Evolutionary conservation across 1,284 basidiomycete species (phyloP).

Genomic region (Omphalotus olearius): DNA sequence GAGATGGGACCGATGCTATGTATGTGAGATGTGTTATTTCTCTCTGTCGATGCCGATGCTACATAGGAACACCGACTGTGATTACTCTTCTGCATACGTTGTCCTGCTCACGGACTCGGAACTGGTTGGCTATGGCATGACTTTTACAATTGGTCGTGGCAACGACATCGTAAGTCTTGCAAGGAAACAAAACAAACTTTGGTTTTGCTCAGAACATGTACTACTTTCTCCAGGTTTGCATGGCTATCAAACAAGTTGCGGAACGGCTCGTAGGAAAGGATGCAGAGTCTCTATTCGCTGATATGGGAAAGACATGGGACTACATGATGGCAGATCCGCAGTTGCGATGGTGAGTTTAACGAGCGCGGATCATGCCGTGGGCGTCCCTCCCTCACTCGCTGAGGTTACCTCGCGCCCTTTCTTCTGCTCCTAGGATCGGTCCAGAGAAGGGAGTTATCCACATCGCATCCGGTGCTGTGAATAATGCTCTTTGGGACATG

Average conservation of each 20-base stretch:
- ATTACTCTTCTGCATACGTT: constrained; percentile 93
- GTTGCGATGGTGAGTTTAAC: constrained; percentile 69
- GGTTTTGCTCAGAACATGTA: neutral
- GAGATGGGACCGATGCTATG: constrained; percentile 90
- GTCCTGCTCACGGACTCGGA: constrained; percentile 69
- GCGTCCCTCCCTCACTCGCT: constrained; percentile 1
- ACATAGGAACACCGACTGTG: constrained; percentile 85
- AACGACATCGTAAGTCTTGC: constrained; percentile 75
- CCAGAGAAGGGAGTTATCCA: constrained; percentile 88
- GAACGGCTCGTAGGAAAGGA: constrained; percentile 82
- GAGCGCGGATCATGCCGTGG: neutral
- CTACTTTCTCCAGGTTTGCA: constrained; percentile 54
- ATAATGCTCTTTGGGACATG: constrained; percentile 83
- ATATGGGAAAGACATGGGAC: constrained; percentile 87
- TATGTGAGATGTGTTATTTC: constrained; percentile 20
- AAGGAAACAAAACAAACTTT: neutral
- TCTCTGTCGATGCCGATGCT: neutral
- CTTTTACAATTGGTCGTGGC: constrained; percentile 94
- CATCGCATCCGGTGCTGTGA: constrained; percentile 76
- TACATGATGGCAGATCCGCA: constrained; percentile 83
- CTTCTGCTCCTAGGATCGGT: constrained; percentile 55
- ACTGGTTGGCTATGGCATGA: constrained; percentile 88
- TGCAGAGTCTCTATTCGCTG: constrained; percentile 75
- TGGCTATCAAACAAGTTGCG: constrained; percentile 76
- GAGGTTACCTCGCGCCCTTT: neutral